Base-by-base conservation (phyloP, 495 filamentous ascomycete genomes). In the Saxophila tyrrhenica region DNA sequence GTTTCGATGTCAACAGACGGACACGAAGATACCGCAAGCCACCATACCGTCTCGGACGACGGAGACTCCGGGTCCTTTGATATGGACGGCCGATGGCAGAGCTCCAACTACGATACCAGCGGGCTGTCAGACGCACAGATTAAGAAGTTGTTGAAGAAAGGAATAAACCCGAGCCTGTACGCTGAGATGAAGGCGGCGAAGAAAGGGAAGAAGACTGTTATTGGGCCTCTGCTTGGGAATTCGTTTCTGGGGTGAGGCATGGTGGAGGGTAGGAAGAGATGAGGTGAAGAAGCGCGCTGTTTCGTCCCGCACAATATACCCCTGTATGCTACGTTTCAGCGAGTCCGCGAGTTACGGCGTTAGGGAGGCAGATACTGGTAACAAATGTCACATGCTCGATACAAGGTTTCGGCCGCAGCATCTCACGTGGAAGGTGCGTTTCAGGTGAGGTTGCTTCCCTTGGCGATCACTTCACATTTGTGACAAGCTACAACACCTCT, bases 121-220 rank as follows among this genome's bases (percentile, higher is more conserved):
- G 38, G 52, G 16, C 35, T 69, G 53, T 62, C 49, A 19, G 48
- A 55, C 23, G 50, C 58, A 47, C 55, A 65, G 51, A 52, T 65
- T 11, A 45, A 48, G 42, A 64, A 64, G 54, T 56, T 61, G 43
- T 59, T 52, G 54, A 69, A 65, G 56, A 69, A 67, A 54, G 64
- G 64, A 16, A 63, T 69, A 49, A 64, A 67, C 50, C 66, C 63
- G n/a, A 57, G 58, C 13, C 43, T 69, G 44, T 69, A 62, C 55
- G 63, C 58, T 5, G 66, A 69, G 56, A 69, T 69, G 64, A 61
- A 60, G 57, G 66, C 65, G 22, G 65, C 65, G 48, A 54, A 60
- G 51, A 64, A 64, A 52, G 65, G 66, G 15, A 64, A 62, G 57
- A 50, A 51, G 45, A 61, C 61, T 50, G 63, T 54, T 58, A 45